Base-by-base conservation (phyloP, 1,139 yeast genomes). In the Kazachstania sp. region DNA sequence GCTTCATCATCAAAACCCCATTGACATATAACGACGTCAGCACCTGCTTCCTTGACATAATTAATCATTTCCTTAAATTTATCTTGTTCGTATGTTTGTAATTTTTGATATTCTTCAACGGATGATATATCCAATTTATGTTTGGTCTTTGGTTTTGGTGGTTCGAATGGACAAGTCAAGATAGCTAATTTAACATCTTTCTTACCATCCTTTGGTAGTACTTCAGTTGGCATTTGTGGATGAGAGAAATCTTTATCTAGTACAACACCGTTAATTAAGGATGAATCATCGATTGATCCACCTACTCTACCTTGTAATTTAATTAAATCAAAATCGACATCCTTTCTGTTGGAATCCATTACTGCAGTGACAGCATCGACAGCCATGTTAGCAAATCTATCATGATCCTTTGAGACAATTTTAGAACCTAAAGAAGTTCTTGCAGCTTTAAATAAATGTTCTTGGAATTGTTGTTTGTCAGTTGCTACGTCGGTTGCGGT, bases 1-100 rank as follows among this genome's bases (percentile, higher is more conserved):
- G 98, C 98, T 71, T 94, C 98, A 67, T 94, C 99, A 66, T 94
- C 98, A 63, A 94, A 94, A 13, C 99, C 99, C 98, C 98, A 92
- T 72, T 92, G 99, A 71, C 98, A 92, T 37, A 95, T 94, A 49
- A 92, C 98, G 45, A 90, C 79, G 65, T 90, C 92, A 34, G 99
- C 98, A 34, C 98, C 98, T 0, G 95, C 76, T 20, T 76, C 78
- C 69, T 94, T 90, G 48, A 92, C 95, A 52, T 75, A 72, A 52
- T 83, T 77, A 53, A 92, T 88, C 98, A 94, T 92, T 65, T 86
- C 88, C 64, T 75, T 79, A 64, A 92, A 94, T 67, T 87, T 90
- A 54, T 82, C 81, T 57, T 84, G 94, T 72, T 92, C 99, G 65
- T 92, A 92, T 46, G 79, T 79, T 71, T 94, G 98, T 63, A 92